These are phyloP conservation scores for Leishmania major DNA, from an alignment of 208 protist species.

Conservation along the genomic window DNA sequence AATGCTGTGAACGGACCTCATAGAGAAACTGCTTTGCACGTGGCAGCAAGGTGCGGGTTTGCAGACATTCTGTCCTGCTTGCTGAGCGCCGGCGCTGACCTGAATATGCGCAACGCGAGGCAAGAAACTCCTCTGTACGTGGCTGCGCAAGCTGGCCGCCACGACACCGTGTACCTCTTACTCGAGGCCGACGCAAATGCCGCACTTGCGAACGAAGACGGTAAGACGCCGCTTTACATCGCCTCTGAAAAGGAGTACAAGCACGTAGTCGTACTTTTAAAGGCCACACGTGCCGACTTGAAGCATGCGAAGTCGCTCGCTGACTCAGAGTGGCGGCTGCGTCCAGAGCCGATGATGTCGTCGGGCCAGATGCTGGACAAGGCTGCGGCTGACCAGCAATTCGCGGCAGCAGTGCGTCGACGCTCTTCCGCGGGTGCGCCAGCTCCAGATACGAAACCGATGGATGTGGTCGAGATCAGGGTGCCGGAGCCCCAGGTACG, in stretches of 20 bases:
- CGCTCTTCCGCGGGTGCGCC: constrained; percentile 22
- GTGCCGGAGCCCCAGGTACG: constrained; percentile 61
- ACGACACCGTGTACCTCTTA: constrained; percentile 72
- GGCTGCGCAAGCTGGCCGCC: constrained; percentile 66
- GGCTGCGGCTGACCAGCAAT: constrained; percentile 47
- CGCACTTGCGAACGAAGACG: constrained; percentile 72
- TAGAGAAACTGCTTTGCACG: constrained; percentile 78
- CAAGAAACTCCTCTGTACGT: constrained; percentile 83
- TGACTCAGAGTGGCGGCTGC: constrained; percentile 56
- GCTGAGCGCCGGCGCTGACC: constrained; percentile 46
- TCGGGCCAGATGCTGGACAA: constrained; percentile 71
- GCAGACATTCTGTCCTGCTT: constrained; percentile 47
- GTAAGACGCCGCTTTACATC: constrained; percentile 83
- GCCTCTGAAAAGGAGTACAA: constrained; percentile 85
- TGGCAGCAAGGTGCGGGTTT: constrained; percentile 60
- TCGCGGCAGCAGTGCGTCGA: constrained; percentile 41
- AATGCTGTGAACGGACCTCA: constrained; percentile 56
- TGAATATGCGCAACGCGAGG: constrained; percentile 70
- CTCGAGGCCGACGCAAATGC: constrained; percentile 60
- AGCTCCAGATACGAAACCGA: constrained; percentile 39
- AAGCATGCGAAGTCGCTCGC: constrained; percentile 68
- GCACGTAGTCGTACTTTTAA: constrained; percentile 82
- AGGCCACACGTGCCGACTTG: constrained; percentile 55
- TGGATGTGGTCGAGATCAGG: constrained; percentile 79
- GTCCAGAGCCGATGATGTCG: constrained; percentile 56